Base-by-base conservation (phyloP, 2,329 filamentous ascomycete genomes). In the Ascochyta fabae region DNA sequence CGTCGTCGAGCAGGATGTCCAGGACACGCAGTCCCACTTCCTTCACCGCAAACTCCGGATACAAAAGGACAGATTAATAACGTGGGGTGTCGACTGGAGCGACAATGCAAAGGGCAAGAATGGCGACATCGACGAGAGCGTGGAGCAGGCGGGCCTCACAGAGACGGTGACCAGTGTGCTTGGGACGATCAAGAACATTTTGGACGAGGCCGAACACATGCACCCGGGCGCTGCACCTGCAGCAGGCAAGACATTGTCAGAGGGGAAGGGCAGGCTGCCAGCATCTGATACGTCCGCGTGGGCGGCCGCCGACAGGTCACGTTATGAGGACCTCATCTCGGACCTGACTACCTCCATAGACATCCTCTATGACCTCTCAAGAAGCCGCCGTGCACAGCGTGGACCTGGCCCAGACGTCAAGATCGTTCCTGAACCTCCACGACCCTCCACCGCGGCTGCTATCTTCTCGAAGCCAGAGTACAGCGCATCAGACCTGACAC, bases 51-150 rank as follows among this genome's bases (percentile, higher is more conserved):
- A 91, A 72, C 84, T 92, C 61, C 85, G 88, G 60, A 92, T 92
- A 63, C 90, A 93, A 67, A 91, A 91, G 72, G 89, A 92, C 77
- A 83, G 90, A 15, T 80, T 93, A 42, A 86, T 91, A 55, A 88
- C 86, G 57, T 94, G 90, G 90, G 90, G 90, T 0, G 79, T 92
- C 48, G 88, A 92, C 73, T 94, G 90, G 90, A 90, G 87, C 52
- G 89, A 92, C 71, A 86, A 88, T 56, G 82, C 72, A 34, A 71
- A 80, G 15, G 72, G 67, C 33, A 84, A 81, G 61, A 82, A 87
- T 56, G 84, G 86, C 66, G 86, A 90, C 73, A 92, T 93, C 59
- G 90, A 89, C 66, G 87, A 89, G 71, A 88, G 88, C 48, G 77
- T 88, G 16, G 85, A 84, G 47, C 80, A 84, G 57, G 86, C 86